A percentile compares a stretch with the other conserved stretches of the same genome.
These are phyloP conservation scores for Xylaria venustula DNA, from an alignment of 495 filamentous ascomycete species.

Conservation along the genomic window DNA sequence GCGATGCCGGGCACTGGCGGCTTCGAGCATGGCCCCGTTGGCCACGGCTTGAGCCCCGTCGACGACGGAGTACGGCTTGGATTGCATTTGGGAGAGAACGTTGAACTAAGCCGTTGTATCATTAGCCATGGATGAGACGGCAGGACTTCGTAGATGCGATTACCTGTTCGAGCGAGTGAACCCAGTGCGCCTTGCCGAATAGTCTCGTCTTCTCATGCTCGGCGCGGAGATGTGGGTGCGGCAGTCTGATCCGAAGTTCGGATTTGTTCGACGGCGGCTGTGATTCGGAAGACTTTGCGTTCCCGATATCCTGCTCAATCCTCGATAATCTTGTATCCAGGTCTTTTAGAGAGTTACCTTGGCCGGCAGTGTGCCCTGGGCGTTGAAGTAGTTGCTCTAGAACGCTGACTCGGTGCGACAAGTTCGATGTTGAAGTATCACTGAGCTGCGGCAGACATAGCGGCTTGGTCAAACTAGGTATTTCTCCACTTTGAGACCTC, in stretches of 20 bases:
- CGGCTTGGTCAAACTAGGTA: neutral
- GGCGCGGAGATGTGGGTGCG: slow-evolving; percentile 4
- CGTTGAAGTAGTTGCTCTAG: neutral
- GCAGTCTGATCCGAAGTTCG: slow-evolving; percentile 5
- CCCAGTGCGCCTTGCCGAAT: slow-evolving; percentile 9
- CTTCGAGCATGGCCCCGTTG: slow-evolving; percentile 1
- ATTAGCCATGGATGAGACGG: neutral
- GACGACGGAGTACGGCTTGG: slow-evolving; percentile 1
- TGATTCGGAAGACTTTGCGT: neutral
- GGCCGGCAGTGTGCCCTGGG: neutral
- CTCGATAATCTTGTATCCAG: slow-evolving; percentile 4
- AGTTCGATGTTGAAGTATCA: neutral
- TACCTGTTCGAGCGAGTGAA: slow-evolving; percentile 12
- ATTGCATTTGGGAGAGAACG: slow-evolving; percentile 7
- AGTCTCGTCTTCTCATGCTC: slow-evolving; percentile 10
- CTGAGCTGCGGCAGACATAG: neutral
- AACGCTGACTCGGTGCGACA: neutral
- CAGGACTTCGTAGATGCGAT: neutral
- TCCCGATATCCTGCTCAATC: neutral
- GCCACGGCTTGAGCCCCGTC: neutral
- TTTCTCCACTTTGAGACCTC: neutral
- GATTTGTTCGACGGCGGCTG: neutral
- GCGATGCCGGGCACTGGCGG: slow-evolving; percentile 4
- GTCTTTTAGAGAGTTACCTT: neutral
- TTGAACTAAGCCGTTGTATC: neutral